Base-by-base conservation (phyloP, 1,284 basidiomycete species). In the Malassezia sp. region DNA sequence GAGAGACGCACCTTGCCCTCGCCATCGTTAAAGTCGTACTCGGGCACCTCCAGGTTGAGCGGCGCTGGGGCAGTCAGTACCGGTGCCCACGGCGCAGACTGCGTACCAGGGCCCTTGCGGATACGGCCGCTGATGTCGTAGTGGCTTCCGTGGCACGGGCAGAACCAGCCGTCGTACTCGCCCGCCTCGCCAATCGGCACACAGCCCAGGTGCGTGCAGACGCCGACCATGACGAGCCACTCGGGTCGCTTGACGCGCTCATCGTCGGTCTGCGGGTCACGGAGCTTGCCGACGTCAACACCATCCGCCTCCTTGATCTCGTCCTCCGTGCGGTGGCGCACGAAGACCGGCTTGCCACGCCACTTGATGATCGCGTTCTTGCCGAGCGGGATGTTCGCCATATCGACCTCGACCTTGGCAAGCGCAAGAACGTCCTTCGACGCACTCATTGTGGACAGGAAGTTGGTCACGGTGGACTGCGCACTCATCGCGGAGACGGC, bases 281-380 rank as follows among this genome's bases (percentile, higher is more conserved):
- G 80, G 58, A 99, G 77, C 39, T 75, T 66, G 77, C 85, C 85
- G 80, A 90, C 80, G 73, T 95, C 82, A 46, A 80, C 76, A 41
- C 73, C 66, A 73, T 86, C 83, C 49, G 93, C 93, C 76, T 97
- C 93, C 56, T 88, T 80, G 63, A 97, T 88, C 77, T 99, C 93
- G 46, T 78, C 79, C 49, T 78, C 71, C 21, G 93, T 99, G 67
- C 93, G 82, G 77, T 99, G 91, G 62, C 93, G 82, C 72, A 99
- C 87, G 77, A 97, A 97, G 51, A 99, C 91, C 60, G 93, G 93
- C 79, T 97, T 99, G 72, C 91, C 93, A 72, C 91, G 85, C 93
- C 93, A 97, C 54, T 64, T 67, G 61, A 68, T 63, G 51, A 64
- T 59, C 38, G 57, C 54, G 39, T 71, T 71, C 80, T 91, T 90